Percentiles rank a stretch among this genome's conserved stretches.
These are phyloP conservation scores for Clavaria fumosa DNA, from an alignment of 768 basidiomycete genomes.

Conservation along the genomic window DNA sequence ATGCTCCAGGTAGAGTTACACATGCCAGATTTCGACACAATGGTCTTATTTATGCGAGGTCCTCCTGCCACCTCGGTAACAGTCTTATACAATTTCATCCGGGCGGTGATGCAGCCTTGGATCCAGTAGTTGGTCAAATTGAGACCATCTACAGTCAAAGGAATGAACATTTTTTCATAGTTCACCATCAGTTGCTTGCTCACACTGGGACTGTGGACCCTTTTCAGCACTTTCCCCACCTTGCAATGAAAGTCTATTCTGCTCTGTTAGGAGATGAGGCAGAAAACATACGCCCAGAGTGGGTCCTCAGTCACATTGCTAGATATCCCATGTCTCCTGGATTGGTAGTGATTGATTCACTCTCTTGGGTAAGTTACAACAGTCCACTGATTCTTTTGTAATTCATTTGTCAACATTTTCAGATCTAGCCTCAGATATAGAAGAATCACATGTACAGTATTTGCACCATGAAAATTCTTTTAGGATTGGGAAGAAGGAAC, in stretches of 20 bases:
- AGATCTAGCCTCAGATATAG: too few relatives aligned
- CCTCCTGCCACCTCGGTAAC: constrained; percentile 13
- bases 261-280: constrained; percentile 8
- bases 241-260: constrained; percentile 12
- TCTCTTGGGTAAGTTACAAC: too few relatives aligned
- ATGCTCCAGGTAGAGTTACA: constrained; percentile 5
- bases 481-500: too few relatives aligned
- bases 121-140: constrained; percentile 12
- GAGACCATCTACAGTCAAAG: constrained; percentile 9
- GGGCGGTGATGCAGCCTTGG: constrained; percentile 3
- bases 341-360: too few relatives aligned
- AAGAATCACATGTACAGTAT: too few relatives aligned
- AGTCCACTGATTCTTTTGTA: too few relatives aligned
- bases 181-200: constrained; percentile 9
- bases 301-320: too few relatives aligned
- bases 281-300: constrained; percentile 10
- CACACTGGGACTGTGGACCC: constrained; percentile 8
- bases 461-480: too few relatives aligned
- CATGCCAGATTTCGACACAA: constrained; percentile 8
- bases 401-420: too few relatives aligned
- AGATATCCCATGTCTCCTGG: too few relatives aligned
- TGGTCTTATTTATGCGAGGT: constrained; percentile 9
- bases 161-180: constrained; percentile 5
- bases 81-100: constrained; percentile 14
- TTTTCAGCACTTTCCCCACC: constrained; percentile 11